Evolutionary conservation across 345 rosid species (phyloP).

Genomic region (Linum lewisii): DNA sequence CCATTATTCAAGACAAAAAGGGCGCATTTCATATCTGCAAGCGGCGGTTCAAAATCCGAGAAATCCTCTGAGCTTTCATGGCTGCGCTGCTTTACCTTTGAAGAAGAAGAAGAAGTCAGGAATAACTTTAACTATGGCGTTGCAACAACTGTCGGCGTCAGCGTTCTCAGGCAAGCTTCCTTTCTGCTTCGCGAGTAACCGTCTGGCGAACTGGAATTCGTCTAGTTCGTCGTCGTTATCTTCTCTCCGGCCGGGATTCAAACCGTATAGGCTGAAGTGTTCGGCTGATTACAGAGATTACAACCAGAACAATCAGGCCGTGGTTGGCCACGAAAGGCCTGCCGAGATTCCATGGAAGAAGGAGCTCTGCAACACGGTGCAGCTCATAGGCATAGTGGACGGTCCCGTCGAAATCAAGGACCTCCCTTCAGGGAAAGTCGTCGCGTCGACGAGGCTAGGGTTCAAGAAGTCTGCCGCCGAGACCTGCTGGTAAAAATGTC

Average conservation of each 20-base stretch:
- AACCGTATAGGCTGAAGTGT: conserved; percentile 21
- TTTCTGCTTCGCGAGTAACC: conserved; percentile 9
- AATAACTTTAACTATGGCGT: background rate
- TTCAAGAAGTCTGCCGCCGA: conserved; percentile 43
- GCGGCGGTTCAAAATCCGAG: background rate
- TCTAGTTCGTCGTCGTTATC: conserved; percentile 3
- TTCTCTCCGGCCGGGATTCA: background rate
- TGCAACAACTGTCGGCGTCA: background rate
- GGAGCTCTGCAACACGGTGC: conserved; percentile 46
- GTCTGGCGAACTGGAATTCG: conserved; percentile 7
- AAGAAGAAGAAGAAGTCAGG: background rate
- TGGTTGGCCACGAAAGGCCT: conserved; percentile 23
- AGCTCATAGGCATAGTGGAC: conserved; percentile 48
- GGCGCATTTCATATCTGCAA: background rate
- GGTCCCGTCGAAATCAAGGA: conserved; percentile 41
- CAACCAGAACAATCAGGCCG: conserved; percentile 13
- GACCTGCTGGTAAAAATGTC: conserved; percentile 31
- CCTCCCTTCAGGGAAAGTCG: conserved; percentile 44
- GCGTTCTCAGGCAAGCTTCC: conserved; percentile 10
- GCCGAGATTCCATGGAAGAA: conserved; percentile 45
- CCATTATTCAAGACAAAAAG: background rate
- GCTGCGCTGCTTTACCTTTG: too few relatives aligned
- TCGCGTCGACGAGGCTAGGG: conserved; percentile 53
- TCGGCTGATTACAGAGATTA: conserved; percentile 26
- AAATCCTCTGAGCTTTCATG: too few relatives aligned